Percentiles rank a stretch among this genome's conserved stretches.
Conservation (phyloP, 108 stramenopile genomes). For the Stephanodiscus triporus region DNA sequence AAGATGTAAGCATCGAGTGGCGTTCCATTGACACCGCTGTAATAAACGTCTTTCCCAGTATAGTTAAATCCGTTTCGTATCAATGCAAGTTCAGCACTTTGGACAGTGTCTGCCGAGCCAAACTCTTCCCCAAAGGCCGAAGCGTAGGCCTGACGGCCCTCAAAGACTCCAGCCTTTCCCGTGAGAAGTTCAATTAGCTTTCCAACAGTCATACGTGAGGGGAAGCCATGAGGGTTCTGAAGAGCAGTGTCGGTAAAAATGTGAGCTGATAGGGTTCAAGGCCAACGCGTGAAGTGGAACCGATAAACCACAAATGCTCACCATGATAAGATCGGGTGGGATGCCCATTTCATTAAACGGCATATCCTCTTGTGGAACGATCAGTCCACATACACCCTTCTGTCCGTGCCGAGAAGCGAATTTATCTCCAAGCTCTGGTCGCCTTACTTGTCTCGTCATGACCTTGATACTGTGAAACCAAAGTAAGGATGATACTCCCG, state of each 20-base stretch:
- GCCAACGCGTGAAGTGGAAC: not conserved
- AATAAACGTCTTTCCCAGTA: slow-evolving; percentile 96
- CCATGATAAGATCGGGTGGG: slow-evolving; percentile 98
- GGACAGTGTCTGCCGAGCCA: slow-evolving; percentile 93
- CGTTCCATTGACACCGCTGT: slow-evolving; percentile 94
- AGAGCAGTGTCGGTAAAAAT: not conserved
- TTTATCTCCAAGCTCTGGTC: slow-evolving; percentile 99
- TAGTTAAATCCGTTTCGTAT: slow-evolving; percentile 96
- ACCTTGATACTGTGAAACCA: slow-evolving; percentile 79
- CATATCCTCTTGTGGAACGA: slow-evolving; percentile 94
- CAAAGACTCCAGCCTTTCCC: slow-evolving; percentile 93
- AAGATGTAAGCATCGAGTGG: slow-evolving; percentile 95
- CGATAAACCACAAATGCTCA: slow-evolving; percentile 4
- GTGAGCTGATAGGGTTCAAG: not conserved
- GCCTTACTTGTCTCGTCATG: slow-evolving; percentile 88
- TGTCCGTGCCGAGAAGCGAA: slow-evolving; percentile 99
- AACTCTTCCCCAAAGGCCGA: slow-evolving; percentile 98
- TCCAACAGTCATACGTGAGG: slow-evolving; percentile 99
- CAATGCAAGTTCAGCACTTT: slow-evolving; percentile 81
- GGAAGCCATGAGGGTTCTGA: slow-evolving; percentile 98
- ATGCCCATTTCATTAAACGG: slow-evolving; percentile 97
- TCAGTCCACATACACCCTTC: slow-evolving; percentile 99
- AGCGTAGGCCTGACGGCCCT: slow-evolving; percentile 94
- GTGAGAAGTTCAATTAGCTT: slow-evolving; percentile 97
- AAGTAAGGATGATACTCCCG: not conserved